Percentiles rank a stretch among this genome's conserved stretches.
Evolutionary conservation across 371 early-diverging fungal species (phyloP).

Genomic region (Mucor velutinosus): DNA sequence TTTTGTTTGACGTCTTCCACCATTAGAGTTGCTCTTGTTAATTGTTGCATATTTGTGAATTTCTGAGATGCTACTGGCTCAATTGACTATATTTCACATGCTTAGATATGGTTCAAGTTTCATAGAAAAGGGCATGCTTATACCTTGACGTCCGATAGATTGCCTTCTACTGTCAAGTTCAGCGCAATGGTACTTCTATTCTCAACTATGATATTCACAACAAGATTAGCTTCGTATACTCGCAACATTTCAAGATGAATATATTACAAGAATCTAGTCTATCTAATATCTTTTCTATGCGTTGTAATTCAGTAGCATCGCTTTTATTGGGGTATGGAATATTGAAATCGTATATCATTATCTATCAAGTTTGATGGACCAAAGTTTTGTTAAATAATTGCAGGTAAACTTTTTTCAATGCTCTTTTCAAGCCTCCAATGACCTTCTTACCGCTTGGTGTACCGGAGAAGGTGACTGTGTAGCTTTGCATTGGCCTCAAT

Average conservation of each 20-base stretch:
- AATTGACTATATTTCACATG: conserved; percentile 35
- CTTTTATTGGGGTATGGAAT: conserved; percentile 49
- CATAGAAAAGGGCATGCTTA: not conserved
- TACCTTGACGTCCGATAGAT: conserved; percentile 59
- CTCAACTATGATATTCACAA: conserved; percentile 20
- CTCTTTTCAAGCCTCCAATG: not conserved
- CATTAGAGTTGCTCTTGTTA: conserved; percentile 64
- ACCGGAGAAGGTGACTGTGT: not conserved
- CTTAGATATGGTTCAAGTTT: not conserved
- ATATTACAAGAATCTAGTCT: conserved; percentile 46
- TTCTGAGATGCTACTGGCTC: conserved; percentile 42
- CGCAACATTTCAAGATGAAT: conserved; percentile 6
- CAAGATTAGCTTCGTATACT: not conserved
- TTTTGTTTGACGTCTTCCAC: conserved; percentile 65
- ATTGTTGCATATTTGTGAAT: conserved; percentile 49
- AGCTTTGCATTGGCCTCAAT: not conserved
- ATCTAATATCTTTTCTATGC: conserved; percentile 42
- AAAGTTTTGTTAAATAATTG: not conserved
- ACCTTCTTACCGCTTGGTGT: too few relatives aligned
- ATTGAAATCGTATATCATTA: conserved; percentile 69
- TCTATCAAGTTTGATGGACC: not conserved
- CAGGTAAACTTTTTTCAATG: not conserved
- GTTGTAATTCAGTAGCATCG: conserved; percentile 29
- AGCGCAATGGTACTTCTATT: conserved; percentile 77
- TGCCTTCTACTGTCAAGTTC: conserved; percentile 63